Conservation (phyloP, 768 basidiomycete species). For the Vishniacozyma victoriae region DNA sequence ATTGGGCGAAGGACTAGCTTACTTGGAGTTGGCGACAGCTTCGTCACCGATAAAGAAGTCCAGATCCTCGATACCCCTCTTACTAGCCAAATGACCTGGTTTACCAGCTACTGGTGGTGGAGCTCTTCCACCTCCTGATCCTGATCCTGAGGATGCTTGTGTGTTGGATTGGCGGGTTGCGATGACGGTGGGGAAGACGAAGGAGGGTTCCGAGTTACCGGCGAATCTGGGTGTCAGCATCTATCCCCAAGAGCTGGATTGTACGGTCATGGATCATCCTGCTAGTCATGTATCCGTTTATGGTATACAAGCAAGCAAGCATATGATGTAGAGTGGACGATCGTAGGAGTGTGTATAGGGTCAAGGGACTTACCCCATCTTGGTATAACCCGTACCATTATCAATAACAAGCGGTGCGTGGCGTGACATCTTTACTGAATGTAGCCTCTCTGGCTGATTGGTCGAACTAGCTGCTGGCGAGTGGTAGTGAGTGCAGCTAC, state of each 20-base stretch:
- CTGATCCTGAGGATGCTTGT: constrained; percentile 37
- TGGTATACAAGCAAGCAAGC: too few relatives aligned
- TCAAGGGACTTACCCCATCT: constrained; percentile 87
- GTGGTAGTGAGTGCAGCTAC: constrained; percentile 1
- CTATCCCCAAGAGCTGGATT: background rate
- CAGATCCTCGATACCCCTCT: constrained; percentile 95
- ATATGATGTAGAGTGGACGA: too few relatives aligned
- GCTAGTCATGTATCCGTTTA: too few relatives aligned
- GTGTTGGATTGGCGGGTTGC: constrained; percentile 71
- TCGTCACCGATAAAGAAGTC: constrained; percentile 99
- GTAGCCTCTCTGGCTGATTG: background rate
- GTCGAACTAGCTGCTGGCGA: background rate
- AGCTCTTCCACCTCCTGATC: constrained; percentile 49
- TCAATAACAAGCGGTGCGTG: constrained; percentile 95
- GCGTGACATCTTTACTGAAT: constrained; percentile 69
- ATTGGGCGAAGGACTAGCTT: constrained; percentile 9
- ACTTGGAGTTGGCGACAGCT: constrained; percentile 86
- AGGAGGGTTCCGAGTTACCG: constrained; percentile 97
- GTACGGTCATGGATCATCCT: background rate
- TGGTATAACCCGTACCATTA: constrained; percentile 95
- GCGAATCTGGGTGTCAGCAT: constrained; percentile 63
- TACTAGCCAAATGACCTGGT: constrained; percentile 87
- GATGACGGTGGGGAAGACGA: constrained; percentile 98
- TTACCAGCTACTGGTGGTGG: constrained; percentile 66
- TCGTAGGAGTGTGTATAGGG: too few relatives aligned